Conservation (phyloP, 176 grass and related monocot genomes). For the Calamus simplicifolius region DNA sequence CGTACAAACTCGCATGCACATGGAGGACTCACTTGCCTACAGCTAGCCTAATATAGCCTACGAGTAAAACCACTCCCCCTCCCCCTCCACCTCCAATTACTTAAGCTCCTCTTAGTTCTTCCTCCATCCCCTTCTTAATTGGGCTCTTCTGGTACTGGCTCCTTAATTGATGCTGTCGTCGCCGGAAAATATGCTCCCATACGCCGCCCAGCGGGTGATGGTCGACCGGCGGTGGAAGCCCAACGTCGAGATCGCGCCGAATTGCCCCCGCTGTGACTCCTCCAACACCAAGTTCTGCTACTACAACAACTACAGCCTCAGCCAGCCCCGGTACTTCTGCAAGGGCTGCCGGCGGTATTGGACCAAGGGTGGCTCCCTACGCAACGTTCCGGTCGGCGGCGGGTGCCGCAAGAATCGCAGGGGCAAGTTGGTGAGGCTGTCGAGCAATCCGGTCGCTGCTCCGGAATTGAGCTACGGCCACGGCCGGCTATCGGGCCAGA, state of each 20-base stretch:
- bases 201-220: constrained; percentile 30
- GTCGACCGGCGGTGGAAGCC: constrained; percentile 57
- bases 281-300: constrained; percentile 96
- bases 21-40: constrained; percentile 26
- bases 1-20: constrained; percentile 63
- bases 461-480: too few species aligned
- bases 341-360: constrained; percentile 87
- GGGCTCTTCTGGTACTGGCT: not conserved
- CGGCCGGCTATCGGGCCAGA: constrained; percentile 3
- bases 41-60: not conserved
- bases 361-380: constrained; percentile 90
- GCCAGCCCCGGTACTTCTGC: constrained; percentile 94
- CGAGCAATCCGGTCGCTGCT: constrained; percentile 7
- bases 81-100: not conserved
- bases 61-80: constrained; percentile 24
- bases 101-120: not conserved
- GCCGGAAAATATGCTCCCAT: constrained; percentile 51
- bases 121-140: too few species aligned
- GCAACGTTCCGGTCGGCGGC: constrained; percentile 78
- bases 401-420: constrained; percentile 75
- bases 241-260: constrained; percentile 49
- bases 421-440: constrained; percentile 26
- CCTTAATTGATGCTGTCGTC: constrained; percentile 62
- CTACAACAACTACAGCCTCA: constrained; percentile 99
- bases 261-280: constrained; percentile 79